Evolutionary conservation across 106 monocot genomes (phyloP).

Genomic region (Gastrodia elata): DNA sequence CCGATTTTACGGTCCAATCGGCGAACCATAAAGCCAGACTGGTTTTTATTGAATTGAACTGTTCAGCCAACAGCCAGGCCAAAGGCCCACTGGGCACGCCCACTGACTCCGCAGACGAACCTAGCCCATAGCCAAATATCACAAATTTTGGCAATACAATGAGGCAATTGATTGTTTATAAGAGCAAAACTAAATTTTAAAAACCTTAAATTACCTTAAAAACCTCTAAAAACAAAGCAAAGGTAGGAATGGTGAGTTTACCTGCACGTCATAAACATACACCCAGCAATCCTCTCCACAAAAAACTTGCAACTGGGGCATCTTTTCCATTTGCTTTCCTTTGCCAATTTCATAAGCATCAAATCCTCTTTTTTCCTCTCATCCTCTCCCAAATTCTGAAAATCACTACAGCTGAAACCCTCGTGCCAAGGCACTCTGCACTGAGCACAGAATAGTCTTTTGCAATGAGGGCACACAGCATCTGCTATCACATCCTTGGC

Average conservation of each 20-base stretch:
- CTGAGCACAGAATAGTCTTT: neutral
- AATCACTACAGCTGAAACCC: slow-evolving; percentile 19
- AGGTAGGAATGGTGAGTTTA: neutral
- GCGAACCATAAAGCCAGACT: no score
- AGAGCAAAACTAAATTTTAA: no score
- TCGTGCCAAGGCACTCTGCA: slow-evolving; percentile 2
- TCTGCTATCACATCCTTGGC: slow-evolving; percentile 14
- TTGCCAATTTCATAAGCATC: slow-evolving; percentile 35
- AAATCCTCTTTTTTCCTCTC: slow-evolving; percentile 38
- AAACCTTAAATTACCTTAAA: neutral
- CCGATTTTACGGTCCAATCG: no score
- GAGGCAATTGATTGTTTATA: no score
- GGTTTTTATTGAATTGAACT: no score
- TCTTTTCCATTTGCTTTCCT: slow-evolving; percentile 37
- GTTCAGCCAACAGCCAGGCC: no score
- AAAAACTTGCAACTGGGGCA: slow-evolving; percentile 54
- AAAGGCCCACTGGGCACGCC: no score
- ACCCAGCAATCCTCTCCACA: slow-evolving; percentile 54
- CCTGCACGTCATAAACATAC: slow-evolving; percentile 56
- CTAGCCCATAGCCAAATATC: no score
- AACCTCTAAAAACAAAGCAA: neutral
- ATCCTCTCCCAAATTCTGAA: slow-evolving; percentile 9
- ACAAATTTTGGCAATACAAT: no score
- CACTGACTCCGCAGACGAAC: no score
- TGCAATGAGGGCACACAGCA: slow-evolving; percentile 24